Evolutionary conservation across 176 grass and related monocot genomes (phyloP).

Genomic region (Poa annua): DNA sequence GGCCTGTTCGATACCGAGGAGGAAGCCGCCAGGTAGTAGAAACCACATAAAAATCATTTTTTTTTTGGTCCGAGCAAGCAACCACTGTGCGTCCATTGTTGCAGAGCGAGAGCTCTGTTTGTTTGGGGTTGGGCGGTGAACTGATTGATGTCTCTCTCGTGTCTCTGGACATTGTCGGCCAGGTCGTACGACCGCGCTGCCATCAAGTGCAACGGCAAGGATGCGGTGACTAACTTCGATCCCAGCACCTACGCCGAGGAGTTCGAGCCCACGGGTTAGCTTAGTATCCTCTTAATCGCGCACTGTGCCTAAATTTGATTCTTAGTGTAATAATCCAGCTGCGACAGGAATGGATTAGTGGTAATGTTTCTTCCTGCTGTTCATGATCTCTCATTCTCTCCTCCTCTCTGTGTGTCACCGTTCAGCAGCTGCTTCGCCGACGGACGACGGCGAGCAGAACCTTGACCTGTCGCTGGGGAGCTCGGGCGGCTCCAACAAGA

Average conservation of each 20-base stretch:
- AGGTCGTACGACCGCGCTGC: conserved; percentile 85
- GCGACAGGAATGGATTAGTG: not conserved
- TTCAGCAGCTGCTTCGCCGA: conserved; percentile 22
- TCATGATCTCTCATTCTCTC: too few species aligned
- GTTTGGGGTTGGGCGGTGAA: conserved; percentile 23
- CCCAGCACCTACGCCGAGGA: conserved; percentile 73
- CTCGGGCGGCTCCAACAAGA: conserved; percentile 66
- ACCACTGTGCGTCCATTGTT: conserved; percentile 18
- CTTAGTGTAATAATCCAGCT: not conserved
- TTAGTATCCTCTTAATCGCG: not conserved
- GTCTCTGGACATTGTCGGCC: conserved; percentile 37
- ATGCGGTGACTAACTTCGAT: conserved; percentile 86
- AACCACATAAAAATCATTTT: not conserved
- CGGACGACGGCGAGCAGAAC: conserved; percentile 62
- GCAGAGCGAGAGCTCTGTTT: not conserved
- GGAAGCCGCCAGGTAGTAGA: conserved; percentile 80
- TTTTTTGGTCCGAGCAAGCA: conserved; percentile 23
- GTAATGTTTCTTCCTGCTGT: not conserved
- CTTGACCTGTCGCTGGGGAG: conserved; percentile 88
- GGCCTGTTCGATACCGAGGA: conserved; percentile 86
- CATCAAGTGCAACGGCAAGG: conserved; percentile 91
- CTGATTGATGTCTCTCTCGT: conserved; percentile 40
- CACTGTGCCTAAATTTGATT: not conserved
- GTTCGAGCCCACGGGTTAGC: conserved; percentile 47
- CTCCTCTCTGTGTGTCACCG: not conserved